Base-by-base conservation (phyloP, 2,329 filamentous ascomycete species). In the Nakataea oryzae region DNA sequence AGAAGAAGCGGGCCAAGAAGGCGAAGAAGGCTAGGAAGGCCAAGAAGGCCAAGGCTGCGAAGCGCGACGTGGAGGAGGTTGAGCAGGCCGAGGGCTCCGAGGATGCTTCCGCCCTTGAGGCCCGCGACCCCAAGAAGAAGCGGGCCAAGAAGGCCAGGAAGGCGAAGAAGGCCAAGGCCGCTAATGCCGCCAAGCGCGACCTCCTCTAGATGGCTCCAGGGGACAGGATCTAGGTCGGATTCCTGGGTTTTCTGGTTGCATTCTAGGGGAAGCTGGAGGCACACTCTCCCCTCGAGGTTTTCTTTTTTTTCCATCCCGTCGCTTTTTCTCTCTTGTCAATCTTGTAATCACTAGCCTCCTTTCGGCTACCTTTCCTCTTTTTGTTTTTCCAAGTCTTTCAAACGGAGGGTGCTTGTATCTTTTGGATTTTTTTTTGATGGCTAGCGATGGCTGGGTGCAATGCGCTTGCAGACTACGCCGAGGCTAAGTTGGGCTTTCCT, bases 61-160 rank as follows among this genome's bases (percentile, higher is more conserved):
- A 62, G 21, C 59, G 62, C 1, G 61, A 62, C 32, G 62, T 60
- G 17, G 64, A 66, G 61, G 60, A 63, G 26, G 54, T 47, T 24
- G 57, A 29, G 3, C 29, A 54, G 8, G 59, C 47, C 1, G 59
- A 32, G 1, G 57, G 61, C 13, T 61, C 61, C 2, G 47, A 50
- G 6, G 41, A 54, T 21, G 32, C 1, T 12, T 13, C n/a, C 11
- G 41, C 59, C 1, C 32, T 68, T 5, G 66, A 67, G 8, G 41
- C 21, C 21, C 6, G 41, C 7, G 41, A 50, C 5, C 41, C 41
- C 57, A 60, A 61, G 1, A 64, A 64, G 63, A 67, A 67, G 63
- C 66, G 64, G 28, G 57, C 54, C 21, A 64, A 61, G 61, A 58
- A 50, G 12, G 62, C 63, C 21, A 17, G 41, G 60, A 64, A 64